Base-by-base conservation (phyloP, 495 filamentous ascomycete species). In the Podospora sp. region DNA sequence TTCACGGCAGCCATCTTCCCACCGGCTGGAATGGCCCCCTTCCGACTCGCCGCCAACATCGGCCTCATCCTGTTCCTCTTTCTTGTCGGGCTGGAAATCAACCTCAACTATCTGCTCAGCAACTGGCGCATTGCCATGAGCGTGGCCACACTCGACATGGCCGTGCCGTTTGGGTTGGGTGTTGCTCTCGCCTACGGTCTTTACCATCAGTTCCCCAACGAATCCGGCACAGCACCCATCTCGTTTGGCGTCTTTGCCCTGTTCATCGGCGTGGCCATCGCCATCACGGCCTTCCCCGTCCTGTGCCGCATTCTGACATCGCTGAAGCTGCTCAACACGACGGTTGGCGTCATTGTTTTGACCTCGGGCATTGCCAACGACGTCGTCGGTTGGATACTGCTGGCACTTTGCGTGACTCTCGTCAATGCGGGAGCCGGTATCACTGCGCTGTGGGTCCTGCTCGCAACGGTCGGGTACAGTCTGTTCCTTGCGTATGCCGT, bases 231-330 rank as follows among this genome's bases (percentile, higher is more conserved):
- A 0, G 84, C 86, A n/a, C 84, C 83, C 0, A 89, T 97, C 60
- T 77, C 76, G 26, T 96, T 97, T 75, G 90, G 89, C 9, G 85
- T 91, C 24, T 97, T 91, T 74, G 86, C 92, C 75, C 87, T 97
- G 21, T 97, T 97, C 75, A 90, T 97, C 69, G 94, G 92, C 74
- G 90, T 95, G 58, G 94, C 94, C 18, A 90, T 97, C 81, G 91
- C 92, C 6, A 97, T 97, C 74, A 97, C 94, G 6, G 94, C 94
- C n/a, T 97, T 97, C 72, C 94, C 94, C 0, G 94, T 97, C 0
- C 84, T 97, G 21, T 96, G 93, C 72, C 90, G 94, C 67, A 97
- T 97, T 67, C 79, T 97, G 69, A 93, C 92, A 3, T 93, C 96
- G 76, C 82, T 97, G 69, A 95, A 97, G 69, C 83, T 97, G 52